A percentile compares a stretch with the other conserved stretches of the same genome.
Evolutionary conservation across 176 grass and related monocot genomes (phyloP).

Genomic region (Elymus sibiricus): DNA sequence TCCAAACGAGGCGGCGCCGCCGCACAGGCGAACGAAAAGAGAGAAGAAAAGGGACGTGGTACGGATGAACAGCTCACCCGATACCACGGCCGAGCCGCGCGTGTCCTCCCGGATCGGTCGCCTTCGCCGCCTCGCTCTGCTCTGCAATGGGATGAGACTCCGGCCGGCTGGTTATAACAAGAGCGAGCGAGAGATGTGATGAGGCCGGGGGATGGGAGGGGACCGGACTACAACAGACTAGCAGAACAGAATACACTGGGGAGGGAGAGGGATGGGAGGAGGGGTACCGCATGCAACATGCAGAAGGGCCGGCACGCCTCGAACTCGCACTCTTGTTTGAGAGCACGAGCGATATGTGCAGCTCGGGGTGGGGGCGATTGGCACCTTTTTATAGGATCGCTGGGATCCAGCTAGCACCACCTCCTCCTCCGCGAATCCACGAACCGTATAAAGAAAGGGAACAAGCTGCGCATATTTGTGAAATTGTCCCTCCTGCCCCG

Average conservation of each 20-base stretch:
- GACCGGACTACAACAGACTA: neutral
- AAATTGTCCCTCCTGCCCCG: too few species aligned
- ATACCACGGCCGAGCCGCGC: too few species aligned
- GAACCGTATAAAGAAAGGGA: too few species aligned
- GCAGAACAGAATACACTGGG: too few species aligned
- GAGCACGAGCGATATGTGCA: constrained; percentile 18
- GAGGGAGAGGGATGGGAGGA: neutral
- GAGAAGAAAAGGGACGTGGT: neutral
- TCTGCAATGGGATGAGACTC: neutral
- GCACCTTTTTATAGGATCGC: constrained; percentile 7
- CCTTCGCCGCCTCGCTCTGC: too few species aligned
- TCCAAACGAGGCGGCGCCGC: too few species aligned
- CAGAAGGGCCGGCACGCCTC: constrained; percentile 13
- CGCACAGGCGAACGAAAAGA: too few species aligned
- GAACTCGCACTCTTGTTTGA: constrained; percentile 33
- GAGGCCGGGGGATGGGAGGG: too few species aligned
- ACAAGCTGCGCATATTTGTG: too few species aligned
- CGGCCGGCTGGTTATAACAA: neutral
- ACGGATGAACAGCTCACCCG: neutral
- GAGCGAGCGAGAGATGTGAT: neutral
- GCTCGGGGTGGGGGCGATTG: neutral
- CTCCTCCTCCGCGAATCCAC: neutral
- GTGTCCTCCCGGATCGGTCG: too few species aligned
- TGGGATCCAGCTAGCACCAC: constrained; percentile 12
- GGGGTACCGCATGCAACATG: constrained; percentile 35